A percentile compares a stretch with the other conserved stretches of the same genome.
Evolutionary conservation across 257 asterid genomes (phyloP).

Genomic region (Salvia miltiorrhiza): DNA sequence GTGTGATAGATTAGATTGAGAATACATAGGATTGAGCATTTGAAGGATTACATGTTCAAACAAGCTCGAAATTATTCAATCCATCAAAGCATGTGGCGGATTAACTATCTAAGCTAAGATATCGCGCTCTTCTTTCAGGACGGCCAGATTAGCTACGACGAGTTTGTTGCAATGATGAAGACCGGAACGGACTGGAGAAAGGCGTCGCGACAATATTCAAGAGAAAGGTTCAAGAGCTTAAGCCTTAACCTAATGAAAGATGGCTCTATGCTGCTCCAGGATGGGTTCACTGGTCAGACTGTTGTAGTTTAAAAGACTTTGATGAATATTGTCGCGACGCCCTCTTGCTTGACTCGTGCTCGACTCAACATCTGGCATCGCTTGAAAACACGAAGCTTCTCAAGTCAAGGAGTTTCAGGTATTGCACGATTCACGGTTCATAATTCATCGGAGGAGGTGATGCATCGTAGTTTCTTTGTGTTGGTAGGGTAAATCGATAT

Average conservation of each 20-base stretch:
- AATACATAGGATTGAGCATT: no score
- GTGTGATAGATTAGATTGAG: no score
- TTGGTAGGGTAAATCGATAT: constrained; percentile 23
- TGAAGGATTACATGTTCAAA: no score
- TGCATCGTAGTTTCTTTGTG: constrained; percentile 8
- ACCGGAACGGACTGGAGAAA: constrained; percentile 86
- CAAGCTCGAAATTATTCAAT: no score
- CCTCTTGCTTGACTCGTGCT: no score
- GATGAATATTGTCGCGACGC: not conserved
- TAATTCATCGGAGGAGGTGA: not conserved
- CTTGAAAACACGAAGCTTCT: constrained; percentile 16
- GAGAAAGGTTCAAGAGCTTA: constrained; percentile 78
- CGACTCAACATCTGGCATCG: not conserved
- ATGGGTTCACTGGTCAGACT: constrained; percentile 65
- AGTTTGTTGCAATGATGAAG: constrained; percentile 84
- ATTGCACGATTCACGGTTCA: constrained; percentile 9
- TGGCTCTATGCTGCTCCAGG: constrained; percentile 77
- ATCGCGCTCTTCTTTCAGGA: constrained; percentile 44
- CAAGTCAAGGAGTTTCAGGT: constrained; percentile 14
- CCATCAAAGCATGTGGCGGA: no score
- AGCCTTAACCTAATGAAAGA: constrained; percentile 83
- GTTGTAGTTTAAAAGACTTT: constrained; percentile 47
- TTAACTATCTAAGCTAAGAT: no score
- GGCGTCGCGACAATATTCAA: constrained; percentile 82
- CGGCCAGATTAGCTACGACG: constrained; percentile 65